Base-by-base conservation (phyloP, 306 rosid species). In the Mucuna pruriens region DNA sequence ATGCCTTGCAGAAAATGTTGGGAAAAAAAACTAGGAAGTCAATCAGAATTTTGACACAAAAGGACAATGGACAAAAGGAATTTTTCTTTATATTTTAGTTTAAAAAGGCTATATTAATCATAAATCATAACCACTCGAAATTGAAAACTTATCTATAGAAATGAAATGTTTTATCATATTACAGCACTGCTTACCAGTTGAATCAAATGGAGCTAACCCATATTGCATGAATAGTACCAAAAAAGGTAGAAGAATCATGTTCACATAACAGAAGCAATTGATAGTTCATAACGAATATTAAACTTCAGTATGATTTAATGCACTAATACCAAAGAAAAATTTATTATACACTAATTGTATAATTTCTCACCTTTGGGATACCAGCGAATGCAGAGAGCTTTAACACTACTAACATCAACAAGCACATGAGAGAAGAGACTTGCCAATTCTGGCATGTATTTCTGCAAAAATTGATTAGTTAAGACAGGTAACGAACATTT, bases 381-480 rank as follows among this genome's bases (percentile, higher is more conserved):
- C 99, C 99, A 95, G 78, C 98, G 99, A 49, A 85, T 38, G 85
- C 94, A 95, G 19, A 95, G 89, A 72, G 93, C 94, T 78, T 85
- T 91, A 83, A 95, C 82, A 34, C 99, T 95, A 83, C 99, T 95
- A 82, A 95, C 99, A 78, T 95, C 99, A 40, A 95, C 99, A 58
- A 95, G 75, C 63, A 95, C 99, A 55, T 95, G 99, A 70, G 99
- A 81, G 89, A 95, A 95, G 82, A 93, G 93, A 71, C 85, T 84
- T 36, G 97, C 97, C 87, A 95, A 88, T 58, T 91, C 95, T 46
- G 98, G 98, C 99, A 95, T 93, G 85, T 93, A 91, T 89, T 95
- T 95, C 99, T 95, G 97, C 83, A 45, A 80, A 80, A 72, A 45
- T 6, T 4, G 23, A 73, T 52, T 29, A 7, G 70, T 70, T n/a